Evolutionary conservation across 2,329 filamentous ascomycete species (phyloP), one percentile per base, ranked within the genome.

Genomic region (Malbranchea cinnamomea): DNA sequence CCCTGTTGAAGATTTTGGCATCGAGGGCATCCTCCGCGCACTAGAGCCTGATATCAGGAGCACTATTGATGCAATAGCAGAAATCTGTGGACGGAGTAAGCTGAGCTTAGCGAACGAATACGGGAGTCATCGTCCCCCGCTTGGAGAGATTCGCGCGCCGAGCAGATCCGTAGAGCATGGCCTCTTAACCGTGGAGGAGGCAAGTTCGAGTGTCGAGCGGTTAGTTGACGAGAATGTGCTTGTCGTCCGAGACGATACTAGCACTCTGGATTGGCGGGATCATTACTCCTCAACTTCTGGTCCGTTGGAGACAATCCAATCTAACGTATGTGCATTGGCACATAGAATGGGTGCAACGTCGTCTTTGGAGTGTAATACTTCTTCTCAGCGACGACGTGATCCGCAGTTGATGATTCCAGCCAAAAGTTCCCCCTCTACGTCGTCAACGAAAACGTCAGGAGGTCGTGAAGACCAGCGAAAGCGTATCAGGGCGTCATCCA

Each of bases 31-130:
- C 35, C 51, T 71, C 9, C 57, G 59, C 14, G 64, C 67, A 16
- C 65, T 71, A 32, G 66, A 72, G 33, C 62, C 67, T 8, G 68
- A 74, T 40, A 68, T 74, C 26, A 56, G 65, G 37, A 53, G 53
- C 9, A 69, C 69, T 6, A 59, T 75, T 31, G 66, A 74, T 42
- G 66, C 67, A 10, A 74, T 75, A 40, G 68, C 70, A 14, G 68
- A 73, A 41, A 73, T 75, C 36, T 71, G 68, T 40, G 70, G 71
- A 3, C 59, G 68, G 35, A 74, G 67, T 47, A 64, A 63, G 39
- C 53, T 73, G 43, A 73, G 68, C 41, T 51, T 75, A 35, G 68
- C 71, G 6, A 68, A 74, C 42, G 69, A 74, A 44, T 71, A 75
- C 45, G 64, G 62, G 19, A 68, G 68, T 24, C 71, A 75, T 47